These are phyloP conservation scores for Thecaphora frezii DNA, from an alignment of 1,284 basidiomycete genomes.

Conservation along the genomic window DNA sequence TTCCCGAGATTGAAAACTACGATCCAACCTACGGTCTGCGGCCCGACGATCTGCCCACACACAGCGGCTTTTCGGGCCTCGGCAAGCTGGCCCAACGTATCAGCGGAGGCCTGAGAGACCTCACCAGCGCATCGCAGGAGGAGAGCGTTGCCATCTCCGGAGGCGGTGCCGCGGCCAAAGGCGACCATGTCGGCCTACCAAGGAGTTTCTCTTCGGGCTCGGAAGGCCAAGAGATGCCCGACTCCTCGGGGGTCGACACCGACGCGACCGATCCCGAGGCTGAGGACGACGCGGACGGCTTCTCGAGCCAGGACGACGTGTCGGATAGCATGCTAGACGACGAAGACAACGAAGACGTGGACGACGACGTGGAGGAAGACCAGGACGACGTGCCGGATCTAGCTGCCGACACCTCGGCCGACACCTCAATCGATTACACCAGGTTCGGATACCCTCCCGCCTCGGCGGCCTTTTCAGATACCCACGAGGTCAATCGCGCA, in stretches of 20 bases:
- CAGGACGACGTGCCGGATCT: constrained; percentile 30
- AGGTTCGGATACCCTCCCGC: constrained; percentile 46
- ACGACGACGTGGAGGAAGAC: constrained; percentile 14
- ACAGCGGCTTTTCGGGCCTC: constrained; percentile 70
- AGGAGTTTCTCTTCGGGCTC: no score
- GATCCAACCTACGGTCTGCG: constrained; percentile 98
- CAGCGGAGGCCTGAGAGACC: constrained; percentile 31
- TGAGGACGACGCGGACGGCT: constrained; percentile 14
- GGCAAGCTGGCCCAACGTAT: constrained; percentile 57
- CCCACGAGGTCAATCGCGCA: constrained; percentile 29
- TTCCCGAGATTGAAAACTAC: constrained; percentile 72
- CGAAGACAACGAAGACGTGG: constrained; percentile 23
- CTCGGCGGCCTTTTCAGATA: constrained; percentile 40
- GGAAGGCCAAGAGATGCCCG: no score
- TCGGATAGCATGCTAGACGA: constrained; percentile 6
- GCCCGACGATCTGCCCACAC: constrained; percentile 64
- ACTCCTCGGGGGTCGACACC: no score
- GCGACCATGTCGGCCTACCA: no score
- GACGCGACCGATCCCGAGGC: constrained; percentile 13
- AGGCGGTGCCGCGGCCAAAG: not conserved
- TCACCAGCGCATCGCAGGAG: constrained; percentile 11
- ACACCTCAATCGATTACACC: constrained; percentile 37
- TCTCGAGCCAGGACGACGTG: constrained; percentile 1
- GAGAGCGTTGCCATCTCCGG: not conserved
- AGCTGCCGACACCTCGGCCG: constrained; percentile 11